Base-by-base conservation (phyloP, 176 grass and related monocot genomes). In the Tillandsia fasciculata region DNA sequence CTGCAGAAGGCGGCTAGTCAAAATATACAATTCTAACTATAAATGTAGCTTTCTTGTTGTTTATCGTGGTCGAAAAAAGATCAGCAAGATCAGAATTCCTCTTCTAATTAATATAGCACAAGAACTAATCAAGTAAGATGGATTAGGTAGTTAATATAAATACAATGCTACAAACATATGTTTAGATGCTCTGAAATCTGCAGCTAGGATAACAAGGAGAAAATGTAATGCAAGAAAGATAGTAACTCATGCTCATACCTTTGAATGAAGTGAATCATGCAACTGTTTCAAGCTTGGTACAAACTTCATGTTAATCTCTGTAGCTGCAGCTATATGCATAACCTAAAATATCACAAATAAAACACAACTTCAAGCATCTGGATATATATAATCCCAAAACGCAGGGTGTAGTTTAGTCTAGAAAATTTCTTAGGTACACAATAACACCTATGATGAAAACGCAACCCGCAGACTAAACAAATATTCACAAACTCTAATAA, bases 291-390 rank as follows among this genome's bases (percentile, higher is more conserved):
- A 78, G 77, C 80, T 99, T 71, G 94, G 94, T 64, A 99, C 79
- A 72, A 99, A 90, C 52, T 20, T 81, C 24, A 87, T 92, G 52
- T 93, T 90, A 70, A 93, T 90, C 82, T 99, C 87, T 50, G 74
- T 66, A 56, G 84, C 94, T 63, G 90, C 90, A 50, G 94, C 94
- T 82, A 99, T 99, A 76, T 99, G 94, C 94, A 99, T 99, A 58
- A 99, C 94, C 94, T 99, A 65, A 70, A 72, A 80, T 79, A 11
- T 13, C 17, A 15, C 54, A 77, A 77, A 17, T 42, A 3, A 42
- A n/a, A 49, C 6, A n/a, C 15, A 23, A 61, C 6, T 61, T 8
- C 6, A 42, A 42, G 33, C 33, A 42, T 42, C 33, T 42, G 6
- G 33, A 42, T 42, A 42, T 42, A 42, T 42, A 42, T 42, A 3